Evolutionary conservation across 2,329 filamentous ascomycete species (phyloP), one percentile per base, ranked within the genome.

Genomic region (Pseudocercospora macadamiae): DNA sequence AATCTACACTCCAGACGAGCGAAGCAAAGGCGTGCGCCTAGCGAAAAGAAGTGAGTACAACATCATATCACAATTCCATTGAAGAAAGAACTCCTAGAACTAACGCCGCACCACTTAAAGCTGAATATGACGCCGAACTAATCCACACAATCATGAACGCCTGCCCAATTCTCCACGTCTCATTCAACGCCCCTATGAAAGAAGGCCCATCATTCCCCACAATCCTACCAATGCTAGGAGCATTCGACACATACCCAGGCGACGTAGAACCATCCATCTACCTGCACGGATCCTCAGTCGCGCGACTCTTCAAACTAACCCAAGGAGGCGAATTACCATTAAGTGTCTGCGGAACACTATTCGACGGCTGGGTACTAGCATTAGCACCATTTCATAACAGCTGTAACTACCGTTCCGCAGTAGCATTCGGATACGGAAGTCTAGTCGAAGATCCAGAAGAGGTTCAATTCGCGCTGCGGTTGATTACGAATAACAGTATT

Each of bases 151-250:
- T 96, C 69, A 79, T 96, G 75, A 92, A 93, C 75, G 80, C 80
- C 18, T 83, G 84, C n/a, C 86, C 85, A 34, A 83, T 96, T 51
- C 81, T 95, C 14, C 88, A 96, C 76, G 86, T 96, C 68, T 91
- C 90, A 63, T 96, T 96, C 81, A 84, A 82, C 51, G 79, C 83
- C 1, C 78, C 79, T 3, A 76, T 66, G 2, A 65, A 81, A 3
- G 78, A 82, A 57, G 76, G 80, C 44, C 87, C 45, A 2, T 61
- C 67, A 55, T 95, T 93, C 70, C 90, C 91, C 3, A 84, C 86
- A 52, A 87, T 88, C 54, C 81, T 96, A 1, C 91, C 91, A 61
- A 93, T 96, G 90, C 90, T 96, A 68, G 90, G 90, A 52, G 86
- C 90, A 67, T 89, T 95, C 82, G 89, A 86, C 10, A 89, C 86